A percentile compares a stretch with the other conserved stretches of the same genome.
These are phyloP conservation scores for bread wheat (Triticum aestivum) DNA, from an alignment of 176 grass and related monocot genomes.

Conservation along the genomic window DNA sequence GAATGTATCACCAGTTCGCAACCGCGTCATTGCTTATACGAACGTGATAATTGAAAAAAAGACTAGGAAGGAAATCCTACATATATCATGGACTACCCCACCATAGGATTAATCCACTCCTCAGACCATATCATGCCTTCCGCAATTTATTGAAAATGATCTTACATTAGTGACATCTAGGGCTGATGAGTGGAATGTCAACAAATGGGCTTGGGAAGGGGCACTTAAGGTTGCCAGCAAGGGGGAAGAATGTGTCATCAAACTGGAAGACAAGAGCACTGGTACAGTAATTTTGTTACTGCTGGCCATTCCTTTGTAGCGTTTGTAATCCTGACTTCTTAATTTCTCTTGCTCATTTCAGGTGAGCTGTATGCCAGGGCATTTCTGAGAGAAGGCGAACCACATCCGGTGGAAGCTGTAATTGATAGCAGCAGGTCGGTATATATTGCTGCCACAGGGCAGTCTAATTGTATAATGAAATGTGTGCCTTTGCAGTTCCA, in stretches of 20 bases:
- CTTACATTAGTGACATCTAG: slow-evolving; percentile 27
- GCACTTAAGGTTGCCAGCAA: slow-evolving; percentile 89
- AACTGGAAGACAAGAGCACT: slow-evolving; percentile 84
- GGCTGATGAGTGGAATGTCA: slow-evolving; percentile 98
- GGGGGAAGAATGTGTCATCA: slow-evolving; percentile 92
- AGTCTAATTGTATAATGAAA: background rate
- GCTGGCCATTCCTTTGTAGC: background rate
- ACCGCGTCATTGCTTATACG: background rate
- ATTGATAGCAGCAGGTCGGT: slow-evolving; percentile 93
- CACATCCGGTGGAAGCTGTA: slow-evolving; percentile 90
- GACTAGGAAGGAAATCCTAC: background rate
- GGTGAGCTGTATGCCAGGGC: slow-evolving; percentile 93
- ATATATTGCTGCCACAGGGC: slow-evolving; percentile 2
- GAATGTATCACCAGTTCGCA: background rate
- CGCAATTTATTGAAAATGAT: background rate
- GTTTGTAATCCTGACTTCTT: slow-evolving; percentile 29
- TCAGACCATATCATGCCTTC: background rate
- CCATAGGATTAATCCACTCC: background rate
- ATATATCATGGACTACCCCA: background rate
- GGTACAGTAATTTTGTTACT: slow-evolving; percentile 34
- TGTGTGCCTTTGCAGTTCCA: background rate
- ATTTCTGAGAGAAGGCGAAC: slow-evolving; percentile 82
- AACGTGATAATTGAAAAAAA: background rate
- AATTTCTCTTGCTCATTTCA: slow-evolving; percentile 34
- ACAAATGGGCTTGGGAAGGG: slow-evolving; percentile 99